Evolutionary conservation across 768 basidiomycete genomes (phyloP).

Genomic region (Rhodotorula babjevae): DNA sequence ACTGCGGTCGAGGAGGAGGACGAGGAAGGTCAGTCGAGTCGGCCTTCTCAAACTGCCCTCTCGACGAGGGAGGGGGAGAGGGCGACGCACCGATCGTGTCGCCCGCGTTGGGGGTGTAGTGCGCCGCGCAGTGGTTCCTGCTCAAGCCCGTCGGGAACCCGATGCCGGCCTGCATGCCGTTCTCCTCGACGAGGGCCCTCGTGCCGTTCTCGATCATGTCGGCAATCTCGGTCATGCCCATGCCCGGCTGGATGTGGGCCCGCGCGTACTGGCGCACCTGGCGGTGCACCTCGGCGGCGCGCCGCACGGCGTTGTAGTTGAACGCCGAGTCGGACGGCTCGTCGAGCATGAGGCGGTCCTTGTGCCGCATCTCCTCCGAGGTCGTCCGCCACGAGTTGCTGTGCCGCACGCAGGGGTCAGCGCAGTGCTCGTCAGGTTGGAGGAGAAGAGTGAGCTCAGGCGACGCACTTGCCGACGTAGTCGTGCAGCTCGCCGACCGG

Average conservation of each 20-base stretch:
- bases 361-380: slow-evolving; percentile 79
- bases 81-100: slow-evolving; percentile 38
- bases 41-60: background rate
- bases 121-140: slow-evolving; percentile 90
- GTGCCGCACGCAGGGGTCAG: background rate
- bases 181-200: slow-evolving; percentile 84
- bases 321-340: slow-evolving; percentile 66
- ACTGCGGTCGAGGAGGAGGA: slow-evolving; percentile 52
- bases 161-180: slow-evolving; percentile 71
- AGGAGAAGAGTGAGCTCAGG: slow-evolving; percentile 5
- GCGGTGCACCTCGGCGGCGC: slow-evolving; percentile 92
- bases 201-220: slow-evolving; percentile 89
- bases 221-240: slow-evolving; percentile 90
- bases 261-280: slow-evolving; percentile 79
- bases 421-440: background rate
- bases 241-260: slow-evolving; percentile 79
- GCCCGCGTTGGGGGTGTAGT: slow-evolving; percentile 89
- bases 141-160: slow-evolving; percentile 96
- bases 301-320: slow-evolving; percentile 76
- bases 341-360: slow-evolving; percentile 63
- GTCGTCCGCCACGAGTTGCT: slow-evolving; percentile 85
- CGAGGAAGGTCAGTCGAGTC: background rate
- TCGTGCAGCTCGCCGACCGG: slow-evolving; percentile 87
- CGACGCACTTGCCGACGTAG: slow-evolving; percentile 82
- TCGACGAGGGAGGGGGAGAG: too few species aligned